Percentiles rank a stretch among this genome's conserved stretches.
These are phyloP conservation scores for Boeremia lycopersici DNA, from an alignment of 2,329 filamentous ascomycete genomes.

Conservation along the genomic window DNA sequence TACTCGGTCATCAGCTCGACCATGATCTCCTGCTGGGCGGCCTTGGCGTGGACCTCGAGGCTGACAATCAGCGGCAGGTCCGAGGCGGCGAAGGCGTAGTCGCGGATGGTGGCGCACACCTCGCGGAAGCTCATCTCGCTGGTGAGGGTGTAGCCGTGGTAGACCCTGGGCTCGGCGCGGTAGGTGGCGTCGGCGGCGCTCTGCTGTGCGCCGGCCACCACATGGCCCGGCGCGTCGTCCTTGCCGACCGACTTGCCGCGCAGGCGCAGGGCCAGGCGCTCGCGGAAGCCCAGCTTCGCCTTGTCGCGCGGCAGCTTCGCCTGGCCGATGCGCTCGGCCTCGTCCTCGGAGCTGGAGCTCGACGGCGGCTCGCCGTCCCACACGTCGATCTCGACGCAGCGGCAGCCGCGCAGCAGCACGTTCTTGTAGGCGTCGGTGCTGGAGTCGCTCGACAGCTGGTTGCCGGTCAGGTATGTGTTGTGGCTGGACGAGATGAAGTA, in stretches of 20 bases:
- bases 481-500: constrained; percentile 96
- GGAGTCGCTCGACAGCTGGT: constrained; percentile 79
- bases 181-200: constrained; percentile 30
- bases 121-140: constrained; percentile 84
- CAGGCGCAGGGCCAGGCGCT: constrained; percentile 43
- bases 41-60: constrained; percentile 84
- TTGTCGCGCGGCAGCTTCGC: constrained; percentile 34
- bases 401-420: constrained; percentile 76
- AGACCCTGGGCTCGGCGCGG: constrained; percentile 73
- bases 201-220: constrained; percentile 15
- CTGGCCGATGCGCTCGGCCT: constrained; percentile 25
- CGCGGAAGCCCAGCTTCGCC: constrained; percentile 39
- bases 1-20: constrained; percentile 91
- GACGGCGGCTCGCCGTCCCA: constrained; percentile 73
- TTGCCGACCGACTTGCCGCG: constrained; percentile 33
- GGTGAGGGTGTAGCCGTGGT: constrained; percentile 84
- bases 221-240: constrained; percentile 23
- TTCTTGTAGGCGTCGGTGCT: constrained; percentile 79
- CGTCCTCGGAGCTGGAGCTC: constrained; percentile 47
- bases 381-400: constrained; percentile 94
- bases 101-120: constrained; percentile 79
- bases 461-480: constrained; percentile 89
- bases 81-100: constrained; percentile 76
- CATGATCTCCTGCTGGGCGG: constrained; percentile 87
- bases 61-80: constrained; percentile 88